These are phyloP conservation scores for Turritis glabra DNA, from an alignment of 345 rosid genomes.

Conservation along the genomic window DNA sequence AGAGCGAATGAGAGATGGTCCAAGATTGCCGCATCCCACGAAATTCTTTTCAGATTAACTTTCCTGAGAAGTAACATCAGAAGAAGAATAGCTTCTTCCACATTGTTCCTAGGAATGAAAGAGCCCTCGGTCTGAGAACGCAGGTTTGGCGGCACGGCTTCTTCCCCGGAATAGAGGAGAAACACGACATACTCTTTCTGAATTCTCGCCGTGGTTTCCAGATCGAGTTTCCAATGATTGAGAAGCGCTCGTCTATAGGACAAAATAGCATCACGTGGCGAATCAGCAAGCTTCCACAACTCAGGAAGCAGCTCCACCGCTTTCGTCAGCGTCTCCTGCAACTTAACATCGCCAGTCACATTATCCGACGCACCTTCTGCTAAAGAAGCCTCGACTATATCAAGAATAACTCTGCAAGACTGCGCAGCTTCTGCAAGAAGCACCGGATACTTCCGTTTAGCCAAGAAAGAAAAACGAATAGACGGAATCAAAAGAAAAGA, in stretches of 20 bases:
- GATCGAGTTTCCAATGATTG: conserved; percentile 69
- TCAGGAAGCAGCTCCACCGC: conserved; percentile 90
- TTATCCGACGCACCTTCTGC: conserved; percentile 74
- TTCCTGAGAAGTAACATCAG: conserved; percentile 73
- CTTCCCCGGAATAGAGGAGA: conserved; percentile 82
- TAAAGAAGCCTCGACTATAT: conserved; percentile 73
- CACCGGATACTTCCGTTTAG: background rate
- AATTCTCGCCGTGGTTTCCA: conserved; percentile 60
- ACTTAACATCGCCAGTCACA: conserved; percentile 65
- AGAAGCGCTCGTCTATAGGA: conserved; percentile 75
- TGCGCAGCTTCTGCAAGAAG: conserved; percentile 84
- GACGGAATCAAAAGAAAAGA: background rate
- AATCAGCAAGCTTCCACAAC: conserved; percentile 72
- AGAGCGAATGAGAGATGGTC: conserved; percentile 82
- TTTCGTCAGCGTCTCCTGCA: conserved; percentile 71
- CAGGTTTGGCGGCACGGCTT: conserved; percentile 72
- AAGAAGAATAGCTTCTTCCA: conserved; percentile 83
- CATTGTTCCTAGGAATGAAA: conserved; percentile 68
- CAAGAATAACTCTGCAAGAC: conserved; percentile 78
- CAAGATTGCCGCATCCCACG: conserved; percentile 77
- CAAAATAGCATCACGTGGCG: conserved; percentile 58
- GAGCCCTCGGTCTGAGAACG: conserved; percentile 66
- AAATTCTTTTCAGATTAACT: conserved; percentile 55
- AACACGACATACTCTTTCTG: conserved; percentile 74
- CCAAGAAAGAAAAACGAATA: background rate